These are phyloP conservation scores for Avicennia marina DNA, from an alignment of 257 asterid genomes.

Conservation along the genomic window DNA sequence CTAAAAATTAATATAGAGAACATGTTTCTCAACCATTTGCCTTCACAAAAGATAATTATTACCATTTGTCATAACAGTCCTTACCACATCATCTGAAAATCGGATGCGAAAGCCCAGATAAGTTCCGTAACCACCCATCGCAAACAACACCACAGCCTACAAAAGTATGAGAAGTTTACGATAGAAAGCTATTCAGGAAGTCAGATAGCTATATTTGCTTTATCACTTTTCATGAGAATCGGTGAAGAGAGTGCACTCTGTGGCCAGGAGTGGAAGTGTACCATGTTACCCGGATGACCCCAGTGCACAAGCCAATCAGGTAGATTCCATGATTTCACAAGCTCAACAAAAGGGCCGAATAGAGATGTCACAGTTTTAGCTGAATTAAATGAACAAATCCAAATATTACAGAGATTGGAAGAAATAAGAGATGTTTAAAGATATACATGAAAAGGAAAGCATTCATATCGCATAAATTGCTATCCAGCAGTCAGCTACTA, in stretches of 20 bases:
- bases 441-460: neutral
- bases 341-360: constrained; percentile 62
- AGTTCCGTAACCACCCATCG: constrained; percentile 97
- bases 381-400: constrained; percentile 29
- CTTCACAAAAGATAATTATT: neutral
- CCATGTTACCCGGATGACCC: constrained; percentile 99
- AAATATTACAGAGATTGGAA: neutral
- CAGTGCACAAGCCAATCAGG: constrained; percentile 95
- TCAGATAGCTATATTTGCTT: neutral
- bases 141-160: constrained; percentile 91
- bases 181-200: neutral
- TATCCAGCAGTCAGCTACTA: neutral
- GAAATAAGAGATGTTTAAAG: neutral
- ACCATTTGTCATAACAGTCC: neutral
- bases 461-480: neutral
- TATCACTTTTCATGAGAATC: neutral
- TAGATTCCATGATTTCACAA: constrained; percentile 63
- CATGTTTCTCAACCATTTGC: neutral
- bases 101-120: constrained; percentile 87
- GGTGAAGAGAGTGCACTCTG: too few relatives aligned
- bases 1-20: neutral
- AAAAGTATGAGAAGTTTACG: neutral
- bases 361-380: constrained; percentile 65
- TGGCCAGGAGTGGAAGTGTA: constrained; percentile 13
- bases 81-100: constrained; percentile 67